Percentiles rank a stretch among this genome's conserved stretches.
phyloP scores from a whole-genome alignment of 2,329 filamentous ascomycete genomes.

The Colletotrichum orbiculare region DNA sequence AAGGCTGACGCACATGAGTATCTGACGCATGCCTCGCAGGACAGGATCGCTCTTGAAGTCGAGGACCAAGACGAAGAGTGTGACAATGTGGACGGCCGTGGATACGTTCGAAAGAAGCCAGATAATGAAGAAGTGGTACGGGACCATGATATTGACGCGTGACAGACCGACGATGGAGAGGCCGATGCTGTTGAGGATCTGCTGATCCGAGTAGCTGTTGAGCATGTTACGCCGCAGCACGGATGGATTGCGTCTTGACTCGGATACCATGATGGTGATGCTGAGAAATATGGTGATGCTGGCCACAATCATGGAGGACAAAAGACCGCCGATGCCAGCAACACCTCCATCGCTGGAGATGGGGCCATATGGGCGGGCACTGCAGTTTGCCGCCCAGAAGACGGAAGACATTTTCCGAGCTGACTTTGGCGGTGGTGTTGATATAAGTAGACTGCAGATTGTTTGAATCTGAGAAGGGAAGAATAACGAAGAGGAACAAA shows the following conservation, averaged over 20 bases:
- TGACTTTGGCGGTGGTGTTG: neutral
- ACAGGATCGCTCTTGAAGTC: slow-evolving; percentile 76
- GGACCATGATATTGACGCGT: slow-evolving; percentile 67
- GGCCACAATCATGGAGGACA: slow-evolving; percentile 75
- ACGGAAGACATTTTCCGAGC: neutral
- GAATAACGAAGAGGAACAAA: too few species aligned
- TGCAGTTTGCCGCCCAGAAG: slow-evolving; percentile 22
- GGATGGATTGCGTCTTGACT: slow-evolving; percentile 59
- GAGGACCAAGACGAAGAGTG: slow-evolving; percentile 71
- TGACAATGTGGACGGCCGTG: slow-evolving; percentile 73
- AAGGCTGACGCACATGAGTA: slow-evolving; percentile 74
- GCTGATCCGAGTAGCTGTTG: slow-evolving; percentile 73
- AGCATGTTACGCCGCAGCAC: slow-evolving; percentile 72
- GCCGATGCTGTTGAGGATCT: slow-evolving; percentile 76
- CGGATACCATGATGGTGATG: slow-evolving; percentile 66
- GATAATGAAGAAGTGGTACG: slow-evolving; percentile 78
- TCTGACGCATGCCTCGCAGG: slow-evolving; percentile 72
- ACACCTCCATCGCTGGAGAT: slow-evolving; percentile 65
- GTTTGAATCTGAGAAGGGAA: too few species aligned
- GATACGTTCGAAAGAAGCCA: slow-evolving; percentile 75
- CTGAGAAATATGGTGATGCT: slow-evolving; percentile 65
- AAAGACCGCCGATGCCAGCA: slow-evolving; percentile 67
- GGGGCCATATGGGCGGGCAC: slow-evolving; percentile 48
- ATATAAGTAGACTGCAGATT: too few species aligned
- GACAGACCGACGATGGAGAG: slow-evolving; percentile 73